Evolutionary conservation across 768 basidiomycete species (phyloP), one percentile per base, ranked within the genome.

Genomic region (Auriscalpium microsporum): DNA sequence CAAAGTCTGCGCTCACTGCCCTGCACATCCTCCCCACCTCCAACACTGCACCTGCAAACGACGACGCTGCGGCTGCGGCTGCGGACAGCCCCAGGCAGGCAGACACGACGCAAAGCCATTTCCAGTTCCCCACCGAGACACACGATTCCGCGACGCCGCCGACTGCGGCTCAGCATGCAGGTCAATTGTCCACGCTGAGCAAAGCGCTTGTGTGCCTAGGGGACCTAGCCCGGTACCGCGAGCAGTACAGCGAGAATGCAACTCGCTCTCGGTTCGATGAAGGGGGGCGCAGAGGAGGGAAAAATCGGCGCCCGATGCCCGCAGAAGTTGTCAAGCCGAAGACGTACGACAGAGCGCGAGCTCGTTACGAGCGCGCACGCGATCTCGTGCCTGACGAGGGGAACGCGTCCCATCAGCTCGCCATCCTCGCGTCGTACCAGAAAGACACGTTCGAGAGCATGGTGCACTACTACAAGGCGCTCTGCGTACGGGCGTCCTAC

Each of bases 391-490:
- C 96, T 0, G 77, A 86, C 54, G 90, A 95, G 60, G 96, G 95
- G 61, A 94, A 97, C 64, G 82, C 96, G 0, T 95, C 88, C 17
- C 95, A 98, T 67, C 96, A 98, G 69, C 82, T 98, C 17, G 96
- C 95, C 4, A 94, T 97, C 57, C 79, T 97, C 35, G 81, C 92
- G 2, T 83, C 86, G 5, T 94, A 96, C 68, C 77, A 86, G 62
- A 78, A 80, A 58, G 92, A 98, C 69, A 75, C 79, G n/a, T 93
- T 95, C 63, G 71, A 75, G 35, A 85, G 90, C 34, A 73, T 91
- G 9, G 78, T 88, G 51, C 87, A 93, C 69, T 95, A 97, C 68
- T 94, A 94, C 66, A 86, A 93, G 34, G 90, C 95, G 1, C 75
- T 98, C 11, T 94, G 92, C 63, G 90, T 93, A 37, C 78, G 79